Evolutionary conservation across 1,139 yeast species (phyloP).

Genomic region (Taphrina populina): DNA sequence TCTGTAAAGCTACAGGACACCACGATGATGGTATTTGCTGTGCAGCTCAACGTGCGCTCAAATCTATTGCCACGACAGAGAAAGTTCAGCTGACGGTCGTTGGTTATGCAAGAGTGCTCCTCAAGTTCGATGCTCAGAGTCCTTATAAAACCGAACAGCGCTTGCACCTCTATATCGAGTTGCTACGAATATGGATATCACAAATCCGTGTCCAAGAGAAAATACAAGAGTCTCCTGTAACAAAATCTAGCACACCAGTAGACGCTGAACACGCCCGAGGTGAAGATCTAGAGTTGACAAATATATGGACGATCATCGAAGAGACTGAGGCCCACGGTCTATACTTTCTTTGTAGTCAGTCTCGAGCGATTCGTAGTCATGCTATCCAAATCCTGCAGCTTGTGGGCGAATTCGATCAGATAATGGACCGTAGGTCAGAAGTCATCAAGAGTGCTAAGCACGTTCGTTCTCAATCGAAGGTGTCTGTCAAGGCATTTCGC

Average conservation of each 20-base stretch:
- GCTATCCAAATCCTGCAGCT: constrained; percentile 73
- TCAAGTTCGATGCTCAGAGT: constrained; percentile 61
- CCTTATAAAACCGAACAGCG: constrained; percentile 52
- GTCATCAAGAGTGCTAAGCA: constrained; percentile 35
- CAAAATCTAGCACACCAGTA: neutral
- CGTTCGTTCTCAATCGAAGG: constrained; percentile 17
- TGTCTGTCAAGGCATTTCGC: constrained; percentile 12
- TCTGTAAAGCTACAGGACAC: constrained; percentile 75
- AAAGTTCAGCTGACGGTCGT: constrained; percentile 73
- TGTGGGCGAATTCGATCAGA: constrained; percentile 81
- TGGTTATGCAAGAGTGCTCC: constrained; percentile 74
- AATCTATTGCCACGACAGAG: constrained; percentile 62
- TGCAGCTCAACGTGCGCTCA: constrained; percentile 64
- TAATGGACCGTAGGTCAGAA: constrained; percentile 58
- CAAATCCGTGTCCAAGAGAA: constrained; percentile 50
- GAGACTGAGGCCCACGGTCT: constrained; percentile 95
- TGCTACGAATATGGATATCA: constrained; percentile 76
- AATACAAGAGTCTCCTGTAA: neutral
- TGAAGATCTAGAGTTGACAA: constrained; percentile 75
- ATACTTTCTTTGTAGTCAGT: constrained; percentile 87
- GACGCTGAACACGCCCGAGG: constrained; percentile 44
- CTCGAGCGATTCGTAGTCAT: constrained; percentile 65
- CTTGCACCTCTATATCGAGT: constrained; percentile 70
- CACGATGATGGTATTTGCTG: constrained; percentile 59
- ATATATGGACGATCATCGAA: constrained; percentile 77